Base-by-base conservation (phyloP, 2,329 filamentous ascomycete species). In the Claviceps spartinae region DNA sequence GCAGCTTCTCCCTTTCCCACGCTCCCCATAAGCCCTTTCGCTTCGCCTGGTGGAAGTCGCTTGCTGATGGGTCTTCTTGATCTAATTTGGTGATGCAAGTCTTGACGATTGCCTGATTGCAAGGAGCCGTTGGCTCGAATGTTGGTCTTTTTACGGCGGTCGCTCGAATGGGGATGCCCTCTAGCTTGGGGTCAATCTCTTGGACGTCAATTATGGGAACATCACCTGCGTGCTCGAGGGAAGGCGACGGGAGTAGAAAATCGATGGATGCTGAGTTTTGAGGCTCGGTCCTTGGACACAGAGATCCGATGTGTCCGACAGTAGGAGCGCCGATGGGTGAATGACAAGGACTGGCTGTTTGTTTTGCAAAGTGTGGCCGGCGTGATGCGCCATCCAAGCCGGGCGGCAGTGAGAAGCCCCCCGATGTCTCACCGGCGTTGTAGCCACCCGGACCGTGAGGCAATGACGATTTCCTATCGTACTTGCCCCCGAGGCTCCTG, bases 101-200 rank as follows among this genome's bases (percentile, higher is more conserved):
- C 49, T 24, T 59, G 62, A 54, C 72, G 66, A n/a, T 65, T 69
- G 52, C 36, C 26, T 24, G 8, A 34, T 34, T 11, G 11, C 30
- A 34, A 36, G 36, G 18, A 20, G 36, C 14, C n/a, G 18, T 1
- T 36, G 51, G 44, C 34, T 52, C 40, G 55, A 79, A 80, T 3
- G 76, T 79, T 40, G 71, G 59, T 57, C 68, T 74, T 59, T 75
- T 70, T 14, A 81, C 67, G 1, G 77, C 77, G 14, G 71, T 72
- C 5, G 73, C 70, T 61, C 74, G 79, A 57, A 82, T 70, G 1
- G 74, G 71, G 49, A 82, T 76, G 6, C 79, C 78, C 60, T 82
- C 79, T n/a, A 82, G 65, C 34, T 74, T 73, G 3, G 78, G 76
- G 56, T 81, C 73, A 26, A 81, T 75, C 54, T 76, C 72, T 44